Percentiles rank a stretch among this genome's conserved stretches.
phyloP scores from a whole-genome alignment of 192 early-diverging fungal genomes.

The Powellomyces hirtus region DNA sequence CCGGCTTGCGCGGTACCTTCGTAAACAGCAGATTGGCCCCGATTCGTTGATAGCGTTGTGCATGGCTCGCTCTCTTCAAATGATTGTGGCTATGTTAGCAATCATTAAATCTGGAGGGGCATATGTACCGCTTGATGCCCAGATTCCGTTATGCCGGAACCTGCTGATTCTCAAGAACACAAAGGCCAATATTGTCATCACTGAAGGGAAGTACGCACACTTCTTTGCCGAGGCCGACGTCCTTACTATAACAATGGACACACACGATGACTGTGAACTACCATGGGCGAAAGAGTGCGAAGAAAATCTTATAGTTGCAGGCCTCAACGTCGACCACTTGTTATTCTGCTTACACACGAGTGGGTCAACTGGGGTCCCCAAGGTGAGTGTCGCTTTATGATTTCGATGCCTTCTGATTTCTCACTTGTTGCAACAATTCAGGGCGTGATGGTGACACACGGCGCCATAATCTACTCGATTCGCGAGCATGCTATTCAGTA shows the following conservation, averaged over 20 bases:
- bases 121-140: conserved; percentile 20
- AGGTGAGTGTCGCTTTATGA: too few relatives aligned
- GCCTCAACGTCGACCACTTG: too few relatives aligned
- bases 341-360: conserved; percentile 40
- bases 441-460: conserved; percentile 15
- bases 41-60: conserved; percentile 2
- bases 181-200: neutral
- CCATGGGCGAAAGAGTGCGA: too few relatives aligned
- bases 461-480: neutral
- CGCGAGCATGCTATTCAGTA: neutral
- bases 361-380: conserved; percentile 42
- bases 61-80: neutral
- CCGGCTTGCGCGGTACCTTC: conserved; percentile 8
- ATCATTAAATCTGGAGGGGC: conserved; percentile 28
- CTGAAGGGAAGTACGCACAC: too few relatives aligned
- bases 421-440: too few relatives aligned
- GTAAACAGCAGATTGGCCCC: neutral
- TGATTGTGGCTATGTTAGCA: conserved; percentile 11
- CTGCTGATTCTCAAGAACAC: neutral
- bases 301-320: too few relatives aligned
- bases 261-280: too few relatives aligned
- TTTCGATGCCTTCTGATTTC: too few relatives aligned
- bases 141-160: neutral
- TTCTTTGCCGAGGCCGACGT: too few relatives aligned
- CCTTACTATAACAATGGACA: too few relatives aligned